Conservation (phyloP, 1,139 yeast species). For the Yamadazyma spencermartinsiae region DNA sequence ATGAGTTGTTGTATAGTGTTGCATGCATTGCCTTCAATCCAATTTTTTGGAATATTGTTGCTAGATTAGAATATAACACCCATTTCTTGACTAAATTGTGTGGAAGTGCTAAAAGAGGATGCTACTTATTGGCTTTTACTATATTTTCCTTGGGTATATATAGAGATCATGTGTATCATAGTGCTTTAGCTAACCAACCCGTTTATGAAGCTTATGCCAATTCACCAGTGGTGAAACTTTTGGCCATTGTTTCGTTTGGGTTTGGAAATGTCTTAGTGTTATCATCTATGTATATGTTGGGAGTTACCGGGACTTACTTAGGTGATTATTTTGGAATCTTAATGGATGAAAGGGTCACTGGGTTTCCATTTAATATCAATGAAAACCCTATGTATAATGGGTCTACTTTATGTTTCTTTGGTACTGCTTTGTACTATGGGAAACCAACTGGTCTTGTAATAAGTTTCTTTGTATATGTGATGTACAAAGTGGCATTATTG, state of each 20-base stretch:
- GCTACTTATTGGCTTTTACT: slow-evolving; percentile 77
- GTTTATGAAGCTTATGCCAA: slow-evolving; percentile 52
- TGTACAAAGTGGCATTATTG: slow-evolving; percentile 80
- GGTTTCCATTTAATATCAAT: slow-evolving; percentile 87
- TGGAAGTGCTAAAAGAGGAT: slow-evolving; percentile 71
- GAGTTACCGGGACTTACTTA: slow-evolving; percentile 92
- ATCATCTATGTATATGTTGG: slow-evolving; percentile 89
- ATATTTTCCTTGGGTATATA: slow-evolving; percentile 82
- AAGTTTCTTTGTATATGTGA: slow-evolving; percentile 68
- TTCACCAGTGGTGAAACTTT: slow-evolving; percentile 31
- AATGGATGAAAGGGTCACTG: slow-evolving; percentile 87
- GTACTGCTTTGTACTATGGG: slow-evolving; percentile 84
- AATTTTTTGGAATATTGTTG: slow-evolving; percentile 90
- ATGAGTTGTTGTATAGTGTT: slow-evolving; percentile 16
- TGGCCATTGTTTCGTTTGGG: slow-evolving; percentile 46
- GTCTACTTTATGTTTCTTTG: slow-evolving; percentile 83
- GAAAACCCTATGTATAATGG: slow-evolving; percentile 98
- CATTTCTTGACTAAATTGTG: slow-evolving; percentile 71
- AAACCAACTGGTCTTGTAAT: slow-evolving; percentile 86
- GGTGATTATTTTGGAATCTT: slow-evolving; percentile 97
- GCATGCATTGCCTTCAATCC: slow-evolving; percentile 79
- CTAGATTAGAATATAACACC: slow-evolving; percentile 78
- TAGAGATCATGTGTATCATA: slow-evolving; percentile 75
- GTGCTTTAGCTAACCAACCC: slow-evolving; percentile 53
- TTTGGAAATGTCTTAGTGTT: slow-evolving; percentile 79